Percentiles rank a stretch among this genome's conserved stretches.
Evolutionary conservation across 306 rosid species (phyloP).

Genomic region (Elaeagnus macrophylla): DNA sequence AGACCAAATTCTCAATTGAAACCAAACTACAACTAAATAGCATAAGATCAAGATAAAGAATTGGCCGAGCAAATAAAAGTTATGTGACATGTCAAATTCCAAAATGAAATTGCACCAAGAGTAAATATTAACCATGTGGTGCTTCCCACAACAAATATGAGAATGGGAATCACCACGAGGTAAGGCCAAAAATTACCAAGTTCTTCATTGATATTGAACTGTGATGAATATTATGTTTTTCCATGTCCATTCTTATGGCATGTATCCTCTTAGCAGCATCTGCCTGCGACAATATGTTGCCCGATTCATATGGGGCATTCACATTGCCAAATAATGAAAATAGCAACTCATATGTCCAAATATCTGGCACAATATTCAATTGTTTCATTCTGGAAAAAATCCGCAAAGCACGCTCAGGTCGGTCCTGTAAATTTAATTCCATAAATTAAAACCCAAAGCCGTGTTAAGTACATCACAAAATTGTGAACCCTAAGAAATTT

Average conservation of each 20-base stretch:
- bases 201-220: constrained; percentile 50
- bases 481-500: background rate
- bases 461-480: background rate
- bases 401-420: constrained; percentile 66
- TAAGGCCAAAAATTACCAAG: constrained; percentile 41
- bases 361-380: constrained; percentile 47
- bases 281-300: constrained; percentile 48
- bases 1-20: no score
- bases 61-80: no score
- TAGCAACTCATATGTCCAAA: constrained; percentile 58
- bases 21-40: no score
- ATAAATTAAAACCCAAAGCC: constrained; percentile 13
- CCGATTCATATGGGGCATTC: constrained; percentile 67
- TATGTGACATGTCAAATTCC: no score
- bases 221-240: constrained; percentile 53
- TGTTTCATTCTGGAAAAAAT: constrained; percentile 68
- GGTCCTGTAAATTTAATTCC: constrained; percentile 45
- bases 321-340: constrained; percentile 71
- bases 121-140: no score
- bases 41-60: no score
- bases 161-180: background rate
- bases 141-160: no score
- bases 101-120: no score
- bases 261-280: constrained; percentile 54
- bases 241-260: constrained; percentile 73